phyloP scores from a whole-genome alignment of 305 asterid genomes.

The Ilex paraguariensis region DNA sequence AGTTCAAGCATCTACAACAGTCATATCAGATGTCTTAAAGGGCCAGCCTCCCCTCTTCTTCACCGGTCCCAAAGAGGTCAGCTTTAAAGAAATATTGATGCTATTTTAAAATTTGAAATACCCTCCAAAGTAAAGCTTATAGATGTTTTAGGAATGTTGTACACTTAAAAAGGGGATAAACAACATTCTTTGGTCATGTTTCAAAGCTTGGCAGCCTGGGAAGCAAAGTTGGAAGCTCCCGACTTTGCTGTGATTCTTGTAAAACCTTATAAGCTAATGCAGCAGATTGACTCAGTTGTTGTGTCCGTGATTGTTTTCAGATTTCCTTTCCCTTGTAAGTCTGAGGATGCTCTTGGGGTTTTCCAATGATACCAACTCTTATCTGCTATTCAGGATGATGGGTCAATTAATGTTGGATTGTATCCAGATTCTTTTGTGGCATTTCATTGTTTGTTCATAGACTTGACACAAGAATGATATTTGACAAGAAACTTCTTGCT shows the following conservation, averaged over 20 bases:
- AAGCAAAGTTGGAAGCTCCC: no score
- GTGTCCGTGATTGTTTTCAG: no score
- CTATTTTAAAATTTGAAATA: constrained; percentile 10
- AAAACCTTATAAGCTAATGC: background rate
- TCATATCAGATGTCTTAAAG: constrained; percentile 25
- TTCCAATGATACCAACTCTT: no score
- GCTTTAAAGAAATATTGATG: constrained; percentile 7
- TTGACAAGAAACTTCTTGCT: no score
- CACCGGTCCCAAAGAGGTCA: constrained; percentile 20
- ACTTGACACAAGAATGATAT: background rate
- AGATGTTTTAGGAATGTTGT: background rate
- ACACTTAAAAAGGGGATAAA: no score
- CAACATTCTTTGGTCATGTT: no score
- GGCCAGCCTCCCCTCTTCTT: constrained; percentile 8
- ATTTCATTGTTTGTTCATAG: background rate
- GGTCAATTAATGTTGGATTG: background rate
- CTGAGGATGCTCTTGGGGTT: no score
- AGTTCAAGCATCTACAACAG: constrained; percentile 57
- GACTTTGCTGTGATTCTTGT: background rate
- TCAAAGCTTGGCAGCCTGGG: no score
- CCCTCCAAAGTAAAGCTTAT: background rate
- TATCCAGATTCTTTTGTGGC: background rate
- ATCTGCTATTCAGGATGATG: background rate
- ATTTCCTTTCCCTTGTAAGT: no score
- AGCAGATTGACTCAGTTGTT: background rate